Evolutionary conservation across 2,329 filamentous ascomycete genomes (phyloP).

Genomic region (Epichloe sibirici): DNA sequence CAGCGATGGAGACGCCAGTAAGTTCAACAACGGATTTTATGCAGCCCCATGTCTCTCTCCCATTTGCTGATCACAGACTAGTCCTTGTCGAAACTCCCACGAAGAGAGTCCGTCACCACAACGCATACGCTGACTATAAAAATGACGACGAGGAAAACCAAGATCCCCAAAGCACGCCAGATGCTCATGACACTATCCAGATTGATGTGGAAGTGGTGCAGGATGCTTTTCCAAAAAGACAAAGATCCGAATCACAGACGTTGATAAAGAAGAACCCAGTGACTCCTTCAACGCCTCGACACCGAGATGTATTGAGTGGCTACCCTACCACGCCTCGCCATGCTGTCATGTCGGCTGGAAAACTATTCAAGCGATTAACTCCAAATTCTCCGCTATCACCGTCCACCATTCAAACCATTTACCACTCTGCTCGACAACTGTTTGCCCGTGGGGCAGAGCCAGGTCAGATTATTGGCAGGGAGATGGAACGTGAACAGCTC

Average conservation of each 20-base stretch:
- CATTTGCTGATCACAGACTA: slow-evolving; percentile 8
- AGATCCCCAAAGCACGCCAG: slow-evolving; percentile 25
- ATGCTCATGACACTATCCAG: slow-evolving; percentile 23
- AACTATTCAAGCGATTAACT: slow-evolving; percentile 64
- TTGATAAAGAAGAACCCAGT: slow-evolving; percentile 36
- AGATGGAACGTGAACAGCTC: slow-evolving; percentile 54
- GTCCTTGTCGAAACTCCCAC: slow-evolving; percentile 21
- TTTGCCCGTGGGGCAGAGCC: slow-evolving; percentile 73
- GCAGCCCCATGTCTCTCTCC: not conserved
- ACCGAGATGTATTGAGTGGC: slow-evolving; percentile 64
- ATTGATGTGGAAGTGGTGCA: slow-evolving; percentile 32
- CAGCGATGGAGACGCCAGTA: slow-evolving; percentile 17
- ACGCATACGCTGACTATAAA: slow-evolving; percentile 33
- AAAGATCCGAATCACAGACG: slow-evolving; percentile 18
- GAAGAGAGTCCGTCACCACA: slow-evolving; percentile 35
- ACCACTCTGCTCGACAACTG: slow-evolving; percentile 74
- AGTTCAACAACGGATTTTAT: slow-evolving; percentile 7
- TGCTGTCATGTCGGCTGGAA: slow-evolving; percentile 65
- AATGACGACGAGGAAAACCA: slow-evolving; percentile 52
- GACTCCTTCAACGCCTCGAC: slow-evolving; percentile 63
- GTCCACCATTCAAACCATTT: slow-evolving; percentile 59
- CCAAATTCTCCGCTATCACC: slow-evolving; percentile 65
- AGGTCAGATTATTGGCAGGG: slow-evolving; percentile 65
- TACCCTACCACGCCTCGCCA: slow-evolving; percentile 72
- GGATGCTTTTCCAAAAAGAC: slow-evolving; percentile 15